phyloP scores from a whole-genome alignment of 75 land plant genomes.

The Cryptomeria japonica region DNA sequence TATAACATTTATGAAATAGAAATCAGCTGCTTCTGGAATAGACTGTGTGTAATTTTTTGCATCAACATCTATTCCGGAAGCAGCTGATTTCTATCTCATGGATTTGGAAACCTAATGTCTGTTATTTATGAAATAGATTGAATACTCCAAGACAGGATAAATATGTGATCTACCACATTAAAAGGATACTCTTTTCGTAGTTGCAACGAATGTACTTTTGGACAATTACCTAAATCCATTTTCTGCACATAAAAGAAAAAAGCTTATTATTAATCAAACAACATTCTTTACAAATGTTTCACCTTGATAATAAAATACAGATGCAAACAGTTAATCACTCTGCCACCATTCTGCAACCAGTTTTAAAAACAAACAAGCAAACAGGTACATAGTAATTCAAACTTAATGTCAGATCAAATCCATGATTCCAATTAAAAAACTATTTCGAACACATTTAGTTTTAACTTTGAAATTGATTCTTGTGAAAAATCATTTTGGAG shows the following conservation, averaged over 20 bases:
- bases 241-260: conserved; percentile 60
- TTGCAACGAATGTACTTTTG: conserved; percentile 93
- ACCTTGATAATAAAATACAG: background rate
- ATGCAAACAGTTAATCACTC: background rate
- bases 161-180: background rate
- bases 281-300: background rate
- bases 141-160: background rate
- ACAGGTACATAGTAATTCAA: background rate
- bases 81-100: too few relatives aligned
- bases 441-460: background rate
- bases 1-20: background rate
- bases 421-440: background rate
- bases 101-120: too few relatives aligned
- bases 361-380: background rate
- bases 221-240: conserved; percentile 97
- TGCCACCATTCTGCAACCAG: background rate
- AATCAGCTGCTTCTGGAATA: too few relatives aligned
- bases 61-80: too few relatives aligned
- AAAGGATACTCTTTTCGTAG: conserved; percentile 96
- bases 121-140: background rate
- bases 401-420: background rate
- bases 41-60: too few relatives aligned
- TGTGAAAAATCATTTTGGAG: background rate
- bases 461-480: background rate
- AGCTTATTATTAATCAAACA: background rate